Evolutionary conservation across 768 basidiomycete species (phyloP), one percentile per base, ranked within the genome.

Genomic region (Termitomyces sp.): DNA sequence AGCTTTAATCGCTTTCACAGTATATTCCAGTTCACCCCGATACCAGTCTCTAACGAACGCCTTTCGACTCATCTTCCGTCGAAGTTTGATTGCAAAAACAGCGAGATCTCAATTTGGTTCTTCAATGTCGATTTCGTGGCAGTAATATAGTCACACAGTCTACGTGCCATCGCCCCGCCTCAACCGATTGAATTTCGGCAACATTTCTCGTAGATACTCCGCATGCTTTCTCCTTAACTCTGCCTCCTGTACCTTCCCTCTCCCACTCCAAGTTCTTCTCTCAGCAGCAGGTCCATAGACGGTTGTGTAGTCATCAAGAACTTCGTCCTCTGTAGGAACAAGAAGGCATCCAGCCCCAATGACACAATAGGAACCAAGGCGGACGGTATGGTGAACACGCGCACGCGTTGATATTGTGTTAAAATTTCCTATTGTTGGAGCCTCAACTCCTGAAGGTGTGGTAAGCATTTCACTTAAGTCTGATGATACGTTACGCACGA

Each of bases 181-280:
- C 60, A 92, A 69, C 54, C 92, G 76, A 71, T 94, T 94, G 69
- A 94, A 94, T 75, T 94, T 94, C 49, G 91, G 92, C 48, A 94
- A 68, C 87, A 94, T 94, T 71, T 98, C 96, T 47, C 87, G 79
- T 56, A 98, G 79, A 72, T 98, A 98, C 67, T 96, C 94, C 4
- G 87, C 85, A 67, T 98, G 96, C 70, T 98, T 98, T 49, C 83
- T 77, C 57, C 93, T 81, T 62, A 98, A 72, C 68, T 94, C 94
- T 32, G 83, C 81, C 68, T 95, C 95, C 68, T 96, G 94, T 0
- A 87, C 79, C 65, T 86, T 85, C 8, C 93, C 93, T 63, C 89
- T 81, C 15, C 92, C 94, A 64, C 91, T 94, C 93, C 95, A 97
- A 7, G 73, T 82, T 53, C 94, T 79, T 58, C 89, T 80, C 63